phyloP scores from a whole-genome alignment of 2,329 filamentous ascomycete genomes.

The Akanthomyces lecanii region DNA sequence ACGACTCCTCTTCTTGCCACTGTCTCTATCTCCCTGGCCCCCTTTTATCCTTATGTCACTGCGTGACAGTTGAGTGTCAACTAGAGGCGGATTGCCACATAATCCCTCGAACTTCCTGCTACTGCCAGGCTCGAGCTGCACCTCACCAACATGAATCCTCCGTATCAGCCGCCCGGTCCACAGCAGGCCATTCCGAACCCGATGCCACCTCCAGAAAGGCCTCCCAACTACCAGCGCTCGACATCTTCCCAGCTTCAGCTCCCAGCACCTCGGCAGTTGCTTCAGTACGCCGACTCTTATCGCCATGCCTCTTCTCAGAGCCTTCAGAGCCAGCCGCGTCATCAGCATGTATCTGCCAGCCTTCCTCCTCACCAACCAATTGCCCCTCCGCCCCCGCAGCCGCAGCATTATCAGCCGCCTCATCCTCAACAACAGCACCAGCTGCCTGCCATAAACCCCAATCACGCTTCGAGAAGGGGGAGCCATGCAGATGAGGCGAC shows the following conservation, averaged over 20 bases:
- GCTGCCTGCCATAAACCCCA: neutral
- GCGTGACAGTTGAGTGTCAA: neutral
- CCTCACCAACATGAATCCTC: conserved; percentile 8
- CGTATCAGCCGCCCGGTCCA: conserved; percentile 10
- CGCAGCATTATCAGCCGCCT: conserved; percentile 4
- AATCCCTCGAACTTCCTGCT: neutral
- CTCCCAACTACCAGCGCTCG: conserved; percentile 8
- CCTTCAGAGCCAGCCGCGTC: neutral
- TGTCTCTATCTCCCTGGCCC: neutral
- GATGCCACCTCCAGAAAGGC: neutral
- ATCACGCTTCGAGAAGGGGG: neutral
- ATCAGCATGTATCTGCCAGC: neutral
- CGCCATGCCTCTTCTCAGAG: neutral
- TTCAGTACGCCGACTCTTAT: conserved; percentile 13
- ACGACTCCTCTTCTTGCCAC: conserved; percentile 6
- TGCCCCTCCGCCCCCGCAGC: neutral
- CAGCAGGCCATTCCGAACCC: neutral
- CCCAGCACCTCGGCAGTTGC: conserved; percentile 8
- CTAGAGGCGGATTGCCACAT: neutral
- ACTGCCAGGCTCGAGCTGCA: neutral
- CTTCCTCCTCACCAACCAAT: conserved; percentile 4
- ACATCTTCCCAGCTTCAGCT: conserved; percentile 3
- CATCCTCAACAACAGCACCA: conserved; percentile 7
- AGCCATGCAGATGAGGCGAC: neutral
- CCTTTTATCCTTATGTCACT: neutral